These are phyloP conservation scores for Rhipidocladum racemiflorum DNA, from an alignment of 176 grass and related monocot species.

Conservation along the genomic window DNA sequence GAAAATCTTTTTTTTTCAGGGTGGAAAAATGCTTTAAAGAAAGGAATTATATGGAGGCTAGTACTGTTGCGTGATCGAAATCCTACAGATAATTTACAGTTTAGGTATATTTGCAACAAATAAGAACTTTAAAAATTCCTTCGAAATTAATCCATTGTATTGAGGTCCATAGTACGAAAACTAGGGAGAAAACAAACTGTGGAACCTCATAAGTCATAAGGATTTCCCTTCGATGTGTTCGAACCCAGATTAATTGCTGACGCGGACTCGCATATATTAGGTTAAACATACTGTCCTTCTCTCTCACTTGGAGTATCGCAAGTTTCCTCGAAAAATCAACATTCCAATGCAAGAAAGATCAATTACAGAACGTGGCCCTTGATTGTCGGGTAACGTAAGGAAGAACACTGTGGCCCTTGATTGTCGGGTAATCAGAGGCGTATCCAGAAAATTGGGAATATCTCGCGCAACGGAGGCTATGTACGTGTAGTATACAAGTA, in stretches of 20 bases:
- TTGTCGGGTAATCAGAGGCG: too few species aligned
- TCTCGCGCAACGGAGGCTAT: too few species aligned
- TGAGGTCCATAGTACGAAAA: neutral
- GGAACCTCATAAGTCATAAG: neutral
- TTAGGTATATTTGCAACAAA: neutral
- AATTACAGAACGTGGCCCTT: neutral
- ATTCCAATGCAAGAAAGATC: neutral
- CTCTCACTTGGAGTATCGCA: neutral
- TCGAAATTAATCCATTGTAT: neutral
- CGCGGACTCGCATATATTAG: neutral
- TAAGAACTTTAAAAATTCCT: neutral
- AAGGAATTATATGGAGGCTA: neutral
- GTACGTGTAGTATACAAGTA: too few species aligned
- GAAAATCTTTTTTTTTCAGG: neutral
- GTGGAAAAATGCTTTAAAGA: neutral
- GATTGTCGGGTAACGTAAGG: neutral
- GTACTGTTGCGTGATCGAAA: neutral
- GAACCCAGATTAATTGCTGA: neutral
- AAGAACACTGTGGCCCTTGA: too few species aligned
- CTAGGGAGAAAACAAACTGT: neutral
- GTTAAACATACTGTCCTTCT: neutral
- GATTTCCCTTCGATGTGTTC: neutral
- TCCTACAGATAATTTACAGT: neutral
- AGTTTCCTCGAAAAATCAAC: neutral
- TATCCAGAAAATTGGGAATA: too few species aligned